Evolutionary conservation across 2,329 filamentous ascomycete species (phyloP), one percentile per base, ranked within the genome.

Genomic region (Talaromyces verruculosus): DNA sequence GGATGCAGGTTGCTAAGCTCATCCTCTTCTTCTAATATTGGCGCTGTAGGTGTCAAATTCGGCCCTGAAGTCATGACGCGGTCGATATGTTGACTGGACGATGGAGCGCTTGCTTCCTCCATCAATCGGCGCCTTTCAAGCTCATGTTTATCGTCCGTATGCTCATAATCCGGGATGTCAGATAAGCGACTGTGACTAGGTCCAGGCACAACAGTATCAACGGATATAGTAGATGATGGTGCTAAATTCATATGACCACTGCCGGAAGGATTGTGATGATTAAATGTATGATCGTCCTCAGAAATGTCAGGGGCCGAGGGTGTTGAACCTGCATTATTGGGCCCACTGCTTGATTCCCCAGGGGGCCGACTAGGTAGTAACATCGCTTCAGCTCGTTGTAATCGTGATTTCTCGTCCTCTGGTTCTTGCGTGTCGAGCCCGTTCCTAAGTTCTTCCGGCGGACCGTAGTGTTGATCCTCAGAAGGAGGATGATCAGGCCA

Each of bases 331-430:
- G 65, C 70, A 65, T 79, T 78, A 6, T 85, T 85, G 10, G 82
- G 79, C n/a, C 80, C 80, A 35, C 77, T 76, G 65, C 80, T 77
- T 13, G 76, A 71, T 39, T 80, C 75, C 0, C 76, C 82, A 13
- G 90, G 85, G 15, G 91, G 93, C 71, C 89, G 88, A 73, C 93
- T 97, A 1, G 94, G 94, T 25, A 97, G 79, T 5, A 97, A 80
- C 57, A 89, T 86, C 70, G 89, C 86, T 78, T 97, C 93, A 47
- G 92, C 92, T 66, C 87, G 87, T 57, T 89, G 87, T 66, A 95
- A 80, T 59, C 89, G 88, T 67, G 96, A 89, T 77, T 97, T 97
- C 69, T 98, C 95, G 13, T 89, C 88, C 37, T 93, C 80, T 4
- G 81, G 84, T 67, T 85, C 85, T 64, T 92, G 88, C 75, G 70